Conservation (phyloP, 75 land plant genomes). For the Picea glauca region DNA sequence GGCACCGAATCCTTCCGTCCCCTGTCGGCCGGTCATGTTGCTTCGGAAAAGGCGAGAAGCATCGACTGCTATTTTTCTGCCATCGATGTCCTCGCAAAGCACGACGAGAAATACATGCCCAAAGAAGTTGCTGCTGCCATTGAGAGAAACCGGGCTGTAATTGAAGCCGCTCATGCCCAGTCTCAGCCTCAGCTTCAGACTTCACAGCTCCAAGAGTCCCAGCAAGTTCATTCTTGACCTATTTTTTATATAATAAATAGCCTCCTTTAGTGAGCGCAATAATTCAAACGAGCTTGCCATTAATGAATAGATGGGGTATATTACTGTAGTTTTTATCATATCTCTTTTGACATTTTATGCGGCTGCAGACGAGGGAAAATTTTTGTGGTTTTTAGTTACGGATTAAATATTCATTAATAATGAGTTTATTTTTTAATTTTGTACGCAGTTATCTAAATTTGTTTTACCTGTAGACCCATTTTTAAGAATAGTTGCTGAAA, state of each 20-base stretch:
- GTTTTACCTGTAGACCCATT: background rate
- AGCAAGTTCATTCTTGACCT: background rate
- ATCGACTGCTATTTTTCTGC: slow-evolving; percentile 59
- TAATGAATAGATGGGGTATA: background rate
- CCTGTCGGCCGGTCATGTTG: slow-evolving; percentile 7
- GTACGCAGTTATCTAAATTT: background rate
- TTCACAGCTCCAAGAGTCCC: background rate
- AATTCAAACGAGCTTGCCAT: background rate
- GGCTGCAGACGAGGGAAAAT: background rate
- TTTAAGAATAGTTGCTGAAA: background rate
- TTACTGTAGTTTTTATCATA: background rate
- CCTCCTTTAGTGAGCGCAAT: background rate
- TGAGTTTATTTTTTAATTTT: background rate
- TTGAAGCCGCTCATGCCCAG: slow-evolving; percentile 7
- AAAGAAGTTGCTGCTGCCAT: slow-evolving; percentile 71
- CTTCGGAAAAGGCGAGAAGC: slow-evolving; percentile 50
- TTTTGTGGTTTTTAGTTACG: background rate
- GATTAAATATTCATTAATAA: background rate
- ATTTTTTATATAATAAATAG: too few species aligned
- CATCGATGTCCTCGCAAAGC: slow-evolving; percentile 84
- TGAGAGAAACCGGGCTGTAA: slow-evolving; percentile 65
- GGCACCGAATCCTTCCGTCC: background rate
- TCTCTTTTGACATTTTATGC: too few species aligned
- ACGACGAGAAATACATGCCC: slow-evolving; percentile 97
- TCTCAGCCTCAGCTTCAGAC: background rate